Conservation (phyloP, 192 early-diverging fungal genomes). For the Thamnidium elegans region DNA sequence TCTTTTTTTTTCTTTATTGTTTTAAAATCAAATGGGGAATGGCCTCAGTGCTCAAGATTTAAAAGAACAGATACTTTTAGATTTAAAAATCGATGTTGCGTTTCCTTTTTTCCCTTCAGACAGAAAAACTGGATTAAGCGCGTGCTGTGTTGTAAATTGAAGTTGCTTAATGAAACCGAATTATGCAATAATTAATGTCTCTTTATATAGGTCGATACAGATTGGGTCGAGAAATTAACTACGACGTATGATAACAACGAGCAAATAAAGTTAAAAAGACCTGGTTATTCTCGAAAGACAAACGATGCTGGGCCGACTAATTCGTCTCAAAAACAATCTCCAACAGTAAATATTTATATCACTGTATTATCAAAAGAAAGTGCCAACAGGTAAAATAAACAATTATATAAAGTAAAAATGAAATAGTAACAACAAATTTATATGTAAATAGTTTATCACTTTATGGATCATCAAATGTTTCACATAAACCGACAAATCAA, state of each 20-base stretch:
- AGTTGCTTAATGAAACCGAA: not conserved
- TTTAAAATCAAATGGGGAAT: slow-evolving; percentile 24
- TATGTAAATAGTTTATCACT: not conserved
- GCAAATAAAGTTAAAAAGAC: slow-evolving; percentile 17
- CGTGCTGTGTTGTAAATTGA: slow-evolving; percentile 53
- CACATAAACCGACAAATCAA: not conserved
- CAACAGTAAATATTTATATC: slow-evolving; percentile 36
- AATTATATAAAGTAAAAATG: not conserved
- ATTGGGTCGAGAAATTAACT: slow-evolving; percentile 38
- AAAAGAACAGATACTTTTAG: slow-evolving; percentile 39
- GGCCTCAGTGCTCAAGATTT: slow-evolving; percentile 26
- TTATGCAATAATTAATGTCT: not conserved
- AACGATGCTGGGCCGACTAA: not conserved
- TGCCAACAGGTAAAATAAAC: slow-evolving; percentile 1
- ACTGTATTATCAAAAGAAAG: slow-evolving; percentile 23
- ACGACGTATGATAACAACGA: not conserved
- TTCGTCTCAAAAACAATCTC: slow-evolving; percentile 21
- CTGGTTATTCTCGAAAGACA: slow-evolving; percentile 11
- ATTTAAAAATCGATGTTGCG: slow-evolving; percentile 52
- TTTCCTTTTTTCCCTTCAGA: slow-evolving; percentile 55
- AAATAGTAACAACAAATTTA: not conserved
- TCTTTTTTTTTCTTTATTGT: no score
- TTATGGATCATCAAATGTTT: not conserved
- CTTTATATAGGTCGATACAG: slow-evolving; percentile 41
- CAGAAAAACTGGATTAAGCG: slow-evolving; percentile 41